Conservation (phyloP, 1,284 basidiomycete genomes). For the Stereum hirsutum region DNA sequence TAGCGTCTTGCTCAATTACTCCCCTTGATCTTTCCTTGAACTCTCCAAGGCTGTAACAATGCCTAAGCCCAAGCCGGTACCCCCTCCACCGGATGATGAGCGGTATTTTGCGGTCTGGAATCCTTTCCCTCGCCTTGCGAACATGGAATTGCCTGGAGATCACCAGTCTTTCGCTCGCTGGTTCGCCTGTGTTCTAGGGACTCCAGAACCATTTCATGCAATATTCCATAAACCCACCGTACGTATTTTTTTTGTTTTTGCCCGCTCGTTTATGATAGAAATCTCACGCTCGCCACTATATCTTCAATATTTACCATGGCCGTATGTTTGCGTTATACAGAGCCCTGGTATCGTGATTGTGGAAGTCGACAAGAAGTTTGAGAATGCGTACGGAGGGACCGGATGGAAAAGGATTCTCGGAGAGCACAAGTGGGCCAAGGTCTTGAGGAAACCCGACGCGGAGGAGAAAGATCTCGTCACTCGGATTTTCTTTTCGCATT, state of each 20-base stretch:
- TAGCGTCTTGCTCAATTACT: no score
- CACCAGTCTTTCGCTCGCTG: conserved; percentile 44
- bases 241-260: no score
- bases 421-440: conserved; percentile 52
- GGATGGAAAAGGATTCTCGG: conserved; percentile 47
- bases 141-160: no score
- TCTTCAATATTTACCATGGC: not conserved
- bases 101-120: no score
- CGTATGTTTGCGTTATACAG: conserved; percentile 21
- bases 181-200: conserved; percentile 51
- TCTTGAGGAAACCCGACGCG: conserved; percentile 32
- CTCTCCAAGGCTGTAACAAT: no score
- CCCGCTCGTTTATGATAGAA: not conserved
- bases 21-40: no score
- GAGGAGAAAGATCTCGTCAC: conserved; percentile 34
- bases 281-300: not conserved
- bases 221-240: conserved; percentile 60
- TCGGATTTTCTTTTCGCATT: conserved; percentile 44
- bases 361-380: conserved; percentile 36
- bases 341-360: conserved; percentile 58
- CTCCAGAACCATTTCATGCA: conserved; percentile 35
- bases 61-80: no score
- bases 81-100: no score
- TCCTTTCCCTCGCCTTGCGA: no score
- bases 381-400: no score